phyloP scores from a whole-genome alignment of 169 alveolate genomes.

The Plasmodium gaboni region DNA sequence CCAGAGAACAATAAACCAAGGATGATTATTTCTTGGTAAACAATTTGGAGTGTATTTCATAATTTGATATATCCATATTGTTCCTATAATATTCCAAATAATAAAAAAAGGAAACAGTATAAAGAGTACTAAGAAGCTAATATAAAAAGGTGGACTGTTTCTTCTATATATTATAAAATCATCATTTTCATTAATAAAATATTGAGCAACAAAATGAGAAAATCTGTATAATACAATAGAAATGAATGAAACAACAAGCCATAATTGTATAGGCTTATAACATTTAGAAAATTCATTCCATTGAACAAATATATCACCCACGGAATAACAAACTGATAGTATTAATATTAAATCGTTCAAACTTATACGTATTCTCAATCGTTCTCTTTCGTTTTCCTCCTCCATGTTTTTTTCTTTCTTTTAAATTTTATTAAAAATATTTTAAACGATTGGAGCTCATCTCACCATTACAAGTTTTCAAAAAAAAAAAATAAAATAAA shows the following conservation, averaged over 20 bases:
- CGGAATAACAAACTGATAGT: conserved; percentile 83
- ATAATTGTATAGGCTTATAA: conserved; percentile 83
- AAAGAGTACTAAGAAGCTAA: conserved; percentile 79
- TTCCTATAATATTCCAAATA: conserved; percentile 84
- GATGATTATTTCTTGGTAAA: conserved; percentile 83
- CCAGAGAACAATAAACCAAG: conserved; percentile 87
- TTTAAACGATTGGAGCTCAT: no score
- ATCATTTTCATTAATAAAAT: conserved; percentile 83
- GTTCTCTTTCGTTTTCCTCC: conserved; percentile 19
- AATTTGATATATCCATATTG: conserved; percentile 80
- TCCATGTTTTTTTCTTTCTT: no score
- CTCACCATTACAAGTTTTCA: no score
- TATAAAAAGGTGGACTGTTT: conserved; percentile 83
- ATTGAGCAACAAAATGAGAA: conserved; percentile 81
- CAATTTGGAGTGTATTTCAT: conserved; percentile 83
- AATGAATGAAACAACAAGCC: conserved; percentile 84
- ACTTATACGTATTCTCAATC: conserved; percentile 27
- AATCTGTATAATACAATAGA: conserved; percentile 81
- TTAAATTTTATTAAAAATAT: no score
- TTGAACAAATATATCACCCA: conserved; percentile 82
- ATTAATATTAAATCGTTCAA: conserved; percentile 83
- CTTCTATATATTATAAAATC: conserved; percentile 80
- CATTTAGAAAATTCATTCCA: conserved; percentile 84
- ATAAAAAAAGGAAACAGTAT: conserved; percentile 82
- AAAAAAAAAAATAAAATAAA: no score